Percentiles rank a stretch among this genome's conserved stretches.
Conservation (phyloP, 371 early-diverging fungal species). For the Mortierella sp. region DNA sequence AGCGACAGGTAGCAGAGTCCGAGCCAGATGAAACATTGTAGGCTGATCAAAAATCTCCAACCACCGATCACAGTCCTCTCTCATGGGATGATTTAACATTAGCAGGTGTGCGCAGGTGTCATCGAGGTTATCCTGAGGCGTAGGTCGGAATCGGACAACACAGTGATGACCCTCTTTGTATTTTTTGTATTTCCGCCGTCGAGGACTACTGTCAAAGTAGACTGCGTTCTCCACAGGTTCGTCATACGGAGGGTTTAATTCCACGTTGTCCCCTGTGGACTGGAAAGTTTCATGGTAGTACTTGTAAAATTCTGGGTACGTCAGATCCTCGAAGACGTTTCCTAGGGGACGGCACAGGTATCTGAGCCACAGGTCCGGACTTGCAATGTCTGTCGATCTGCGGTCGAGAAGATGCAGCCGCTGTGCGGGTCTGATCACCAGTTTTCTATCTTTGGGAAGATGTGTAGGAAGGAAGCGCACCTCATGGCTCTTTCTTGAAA, state of each 20-base stretch:
- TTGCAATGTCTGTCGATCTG: constrained; percentile 1
- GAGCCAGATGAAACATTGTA: constrained; percentile 1
- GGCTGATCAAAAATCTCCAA: not conserved
- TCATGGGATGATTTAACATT: not conserved
- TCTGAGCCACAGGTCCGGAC: constrained; percentile 5
- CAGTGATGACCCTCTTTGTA: not conserved
- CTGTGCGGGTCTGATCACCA: not conserved
- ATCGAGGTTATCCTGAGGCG: not conserved
- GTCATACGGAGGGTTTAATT: not conserved
- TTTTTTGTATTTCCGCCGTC: not conserved
- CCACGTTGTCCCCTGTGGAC: not conserved
- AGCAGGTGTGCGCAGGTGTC: constrained; percentile 8
- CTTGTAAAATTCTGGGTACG: not conserved
- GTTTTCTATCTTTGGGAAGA: not conserved
- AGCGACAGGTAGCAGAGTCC: not conserved
- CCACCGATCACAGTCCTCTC: constrained; percentile 4
- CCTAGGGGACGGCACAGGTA: constrained; percentile 9
- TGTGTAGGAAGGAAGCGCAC: constrained; percentile 3
- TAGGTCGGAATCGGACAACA: not conserved
- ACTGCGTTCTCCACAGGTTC: not conserved
- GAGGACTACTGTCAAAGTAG: constrained; percentile 4
- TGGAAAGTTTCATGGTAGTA: constrained; percentile 4
- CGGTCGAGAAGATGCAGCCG: not conserved
- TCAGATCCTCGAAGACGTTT: constrained; percentile 3
- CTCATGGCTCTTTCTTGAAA: constrained; percentile 7